phyloP scores from a whole-genome alignment of 225 moss, liverwort and hornwort species.

The Rhytidiadelphus loreus region DNA sequence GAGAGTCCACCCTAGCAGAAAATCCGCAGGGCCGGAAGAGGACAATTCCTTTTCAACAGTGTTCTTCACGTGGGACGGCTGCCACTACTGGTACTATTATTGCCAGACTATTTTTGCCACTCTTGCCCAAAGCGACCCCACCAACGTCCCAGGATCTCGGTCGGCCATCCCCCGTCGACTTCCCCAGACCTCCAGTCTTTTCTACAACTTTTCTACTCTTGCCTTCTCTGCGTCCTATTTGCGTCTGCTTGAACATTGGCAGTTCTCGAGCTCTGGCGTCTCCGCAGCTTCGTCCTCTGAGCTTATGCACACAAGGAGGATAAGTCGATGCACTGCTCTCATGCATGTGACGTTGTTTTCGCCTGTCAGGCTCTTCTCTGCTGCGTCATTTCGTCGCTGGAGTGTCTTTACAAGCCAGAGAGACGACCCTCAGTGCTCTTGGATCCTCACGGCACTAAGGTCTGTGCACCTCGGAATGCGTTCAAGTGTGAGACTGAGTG shows the following conservation, averaged over 20 bases:
- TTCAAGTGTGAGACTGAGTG: no score
- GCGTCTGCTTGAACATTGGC: neutral
- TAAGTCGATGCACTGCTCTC: neutral
- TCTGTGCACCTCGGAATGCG: no score
- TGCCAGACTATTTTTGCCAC: no score
- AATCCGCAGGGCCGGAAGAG: neutral
- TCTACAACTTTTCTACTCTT: neutral
- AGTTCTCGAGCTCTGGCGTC: neutral
- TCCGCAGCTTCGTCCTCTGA: neutral
- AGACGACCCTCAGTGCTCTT: no score
- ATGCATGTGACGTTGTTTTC: neutral
- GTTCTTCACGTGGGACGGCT: neutral
- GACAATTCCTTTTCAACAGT: neutral
- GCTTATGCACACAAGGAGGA: neutral
- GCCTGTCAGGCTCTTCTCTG: neutral
- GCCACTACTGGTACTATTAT: neutral
- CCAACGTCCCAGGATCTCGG: neutral
- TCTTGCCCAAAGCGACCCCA: neutral
- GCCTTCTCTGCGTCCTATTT: neutral
- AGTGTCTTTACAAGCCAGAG: no score
- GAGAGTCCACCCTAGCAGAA: neutral
- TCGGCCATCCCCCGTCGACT: neutral
- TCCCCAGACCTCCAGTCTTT: neutral
- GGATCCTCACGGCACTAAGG: no score
- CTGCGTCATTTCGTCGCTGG: neutral